Base-by-base conservation (phyloP, 208 protist species). In the Leptomonas seymouri region DNA sequence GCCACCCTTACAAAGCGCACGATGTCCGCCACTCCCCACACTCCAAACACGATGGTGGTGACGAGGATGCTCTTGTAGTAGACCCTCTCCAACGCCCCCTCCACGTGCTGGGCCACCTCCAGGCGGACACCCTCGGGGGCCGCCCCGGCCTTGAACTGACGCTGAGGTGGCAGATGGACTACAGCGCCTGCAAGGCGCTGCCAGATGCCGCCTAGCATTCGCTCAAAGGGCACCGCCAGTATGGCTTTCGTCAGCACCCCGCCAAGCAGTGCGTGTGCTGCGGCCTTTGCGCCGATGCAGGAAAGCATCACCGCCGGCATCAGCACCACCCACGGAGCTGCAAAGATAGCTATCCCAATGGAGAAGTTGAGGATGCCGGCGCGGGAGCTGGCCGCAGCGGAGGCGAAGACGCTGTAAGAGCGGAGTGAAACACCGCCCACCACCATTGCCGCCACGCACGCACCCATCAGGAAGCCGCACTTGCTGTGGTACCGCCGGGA, bases 271-370 rank as follows among this genome's bases (percentile, higher is more conserved):
- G 71, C 77, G 51, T 82, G 77, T 1, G 57, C 60, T 0, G 69
- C 55, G 16, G 62, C 62, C 36, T 66, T 67, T 6, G 28, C n/a
- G 9, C 59, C 15, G 28, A 42, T 50, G 7, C 66, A 66, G 9
- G 71, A 69, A 14, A 20, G 34, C 48, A 36, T 50, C 3, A 67
- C 59, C 14, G 45, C 64, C 3, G 71, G 69, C 21, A 63, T 49
- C 66, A 82, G 75, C 58, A 64, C 42, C n/a, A 54, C 60, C 75
- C 75, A 81, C 59, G 75, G 75, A 34, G 55, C 50, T 14, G 75
- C 67, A 46, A 76, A 81, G 25, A 62, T 12, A 42, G 76, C 56
- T 53, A 81, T 68, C 30, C 68, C 75, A 6, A 44, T 45, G 53
- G 51, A 55, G 42, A 81, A 81, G 59, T 71, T 67, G 0, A 72